Conservation (phyloP, 2,329 filamentous ascomycete species). For the Venturia asperata region DNA sequence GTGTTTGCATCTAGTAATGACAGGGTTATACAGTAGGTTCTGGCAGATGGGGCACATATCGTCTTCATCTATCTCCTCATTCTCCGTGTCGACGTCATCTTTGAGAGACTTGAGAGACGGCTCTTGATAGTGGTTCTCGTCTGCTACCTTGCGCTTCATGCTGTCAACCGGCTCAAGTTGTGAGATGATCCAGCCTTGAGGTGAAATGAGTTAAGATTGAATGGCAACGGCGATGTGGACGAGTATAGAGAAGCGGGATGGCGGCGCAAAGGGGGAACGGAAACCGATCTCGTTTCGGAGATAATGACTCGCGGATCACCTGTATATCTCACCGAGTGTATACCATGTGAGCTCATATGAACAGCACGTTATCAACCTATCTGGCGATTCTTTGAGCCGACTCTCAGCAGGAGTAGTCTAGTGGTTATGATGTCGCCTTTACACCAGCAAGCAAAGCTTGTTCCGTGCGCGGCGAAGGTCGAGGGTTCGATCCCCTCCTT, state of each 20-base stretch:
- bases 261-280: too few species aligned
- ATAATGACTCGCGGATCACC: too few species aligned
- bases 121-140: background rate
- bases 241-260: too few species aligned
- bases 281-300: too few species aligned
- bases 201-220: background rate
- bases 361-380: too few species aligned
- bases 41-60: conserved; percentile 43
- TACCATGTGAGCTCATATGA: too few species aligned
- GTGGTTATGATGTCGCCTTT: conserved; percentile 20
- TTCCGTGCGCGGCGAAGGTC: conserved; percentile 6
- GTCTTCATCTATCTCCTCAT: conserved; percentile 28
- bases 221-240: too few species aligned
- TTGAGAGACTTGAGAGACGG: background rate
- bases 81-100: background rate
- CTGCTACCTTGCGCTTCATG: background rate
- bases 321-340: too few species aligned
- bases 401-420: conserved; percentile 16
- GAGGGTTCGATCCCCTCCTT: conserved; percentile 17
- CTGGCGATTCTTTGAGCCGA: too few species aligned
- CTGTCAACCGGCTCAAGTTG: too few species aligned
- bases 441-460: background rate
- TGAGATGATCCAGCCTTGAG: background rate
- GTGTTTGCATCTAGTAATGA: conserved; percentile 38
- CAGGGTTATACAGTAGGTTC: conserved; percentile 37